Evolutionary conservation across 352 stramenopile genomes (phyloP).

Genomic region (Vaucheria bursata): DNA sequence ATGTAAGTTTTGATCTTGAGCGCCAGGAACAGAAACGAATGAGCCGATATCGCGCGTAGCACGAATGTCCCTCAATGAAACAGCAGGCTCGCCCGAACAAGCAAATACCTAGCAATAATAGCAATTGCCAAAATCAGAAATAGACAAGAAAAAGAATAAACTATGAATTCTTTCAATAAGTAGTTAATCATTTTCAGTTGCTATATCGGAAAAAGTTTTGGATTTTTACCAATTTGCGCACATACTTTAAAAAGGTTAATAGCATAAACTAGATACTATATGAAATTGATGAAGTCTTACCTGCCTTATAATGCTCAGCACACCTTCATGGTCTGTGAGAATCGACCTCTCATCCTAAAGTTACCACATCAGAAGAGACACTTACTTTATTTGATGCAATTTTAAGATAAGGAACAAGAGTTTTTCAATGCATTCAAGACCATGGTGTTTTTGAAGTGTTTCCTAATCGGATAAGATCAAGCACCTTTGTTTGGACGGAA

Average conservation of each 20-base stretch:
- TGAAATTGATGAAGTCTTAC: too few relatives aligned
- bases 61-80: background rate
- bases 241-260: too few relatives aligned
- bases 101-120: background rate
- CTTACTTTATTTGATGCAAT: background rate
- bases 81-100: background rate
- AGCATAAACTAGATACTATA: too few relatives aligned
- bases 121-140: background rate
- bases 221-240: background rate
- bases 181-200: background rate
- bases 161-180: background rate
- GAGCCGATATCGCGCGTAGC: background rate
- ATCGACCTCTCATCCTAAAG: background rate
- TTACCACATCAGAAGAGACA: background rate
- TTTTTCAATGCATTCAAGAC: background rate
- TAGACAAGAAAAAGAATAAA: background rate
- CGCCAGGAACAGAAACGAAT: slow-evolving; percentile 10
- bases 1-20: background rate
- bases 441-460: background rate
- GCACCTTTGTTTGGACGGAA: background rate
- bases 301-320: too few relatives aligned
- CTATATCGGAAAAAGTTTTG: background rate
- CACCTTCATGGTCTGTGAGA: background rate
- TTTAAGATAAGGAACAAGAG: background rate
- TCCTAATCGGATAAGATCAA: background rate